Base-by-base conservation (phyloP, 192 early-diverging fungal species). In the Funneliformis geosporum region DNA sequence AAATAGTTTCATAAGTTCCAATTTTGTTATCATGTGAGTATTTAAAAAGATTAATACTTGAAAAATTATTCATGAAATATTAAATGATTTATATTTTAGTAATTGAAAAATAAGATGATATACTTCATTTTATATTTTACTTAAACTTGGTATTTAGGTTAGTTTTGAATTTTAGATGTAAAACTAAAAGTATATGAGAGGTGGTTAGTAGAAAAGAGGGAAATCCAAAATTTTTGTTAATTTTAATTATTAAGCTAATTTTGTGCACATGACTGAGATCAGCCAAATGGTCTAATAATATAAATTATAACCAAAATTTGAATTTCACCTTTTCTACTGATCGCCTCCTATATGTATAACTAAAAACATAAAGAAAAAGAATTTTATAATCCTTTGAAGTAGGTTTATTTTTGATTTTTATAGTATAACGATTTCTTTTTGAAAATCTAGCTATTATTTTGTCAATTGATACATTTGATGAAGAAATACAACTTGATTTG, bases 371-470 rank as follows among this genome's bases (percentile, higher is more conserved):
- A n/a, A 77, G n/a, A 1, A 77, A 67, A 82, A 82, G 61, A 33
- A 84, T 75, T 66, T 84, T 82, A 50, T 78, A 84, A 2, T 79
- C 81, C 38, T 82, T 79, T 0, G 79, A 79, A 0, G 70, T 84
- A 0, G 84, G 75, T n/a, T 84, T 84, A 28, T 80, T 80, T 62
- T 84, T 84, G 27, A 80, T 84, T 21, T 67, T 55, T 8, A 82
- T 55, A 14, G 83, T 82, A 42, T 61, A 73, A 77, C 76, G n/a
- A n/a, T n/a, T n/a, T 64, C 79, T 18, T 0, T 79, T 76, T 16
- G 75, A 80, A 60, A 80, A 84, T 23, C 70, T 0, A 2, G 80
- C 73, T 21, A 74, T 82, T 81, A 84, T 84, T 47, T 84, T 61
- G 46, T 84, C 68, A 12, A 81, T 42, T 0, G 80, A 81, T 23